Conservation (phyloP, 1,284 basidiomycete genomes). For the Mycosarcoma mackinlayi region DNA sequence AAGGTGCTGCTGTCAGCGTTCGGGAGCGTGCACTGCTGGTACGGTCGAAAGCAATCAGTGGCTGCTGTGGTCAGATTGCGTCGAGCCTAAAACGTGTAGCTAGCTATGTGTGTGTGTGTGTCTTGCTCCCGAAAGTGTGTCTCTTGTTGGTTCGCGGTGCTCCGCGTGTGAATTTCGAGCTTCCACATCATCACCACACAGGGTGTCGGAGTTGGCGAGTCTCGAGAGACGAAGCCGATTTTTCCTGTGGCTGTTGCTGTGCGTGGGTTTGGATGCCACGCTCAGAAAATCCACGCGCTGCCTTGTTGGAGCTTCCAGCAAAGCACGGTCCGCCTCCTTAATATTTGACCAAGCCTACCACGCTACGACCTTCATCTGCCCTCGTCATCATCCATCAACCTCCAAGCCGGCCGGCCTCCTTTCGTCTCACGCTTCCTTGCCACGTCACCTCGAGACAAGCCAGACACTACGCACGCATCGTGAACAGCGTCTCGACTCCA, state of each 20-base stretch:
- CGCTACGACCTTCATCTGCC: slow-evolving; percentile 1
- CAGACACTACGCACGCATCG: neutral
- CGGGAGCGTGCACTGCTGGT: no score
- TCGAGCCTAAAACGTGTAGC: no score
- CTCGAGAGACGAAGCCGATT: neutral
- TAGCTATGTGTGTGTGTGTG: no score
- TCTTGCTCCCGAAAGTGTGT: no score
- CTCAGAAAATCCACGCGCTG: slow-evolving; percentile 1
- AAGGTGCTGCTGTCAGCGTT: no score
- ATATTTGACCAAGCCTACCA: neutral
- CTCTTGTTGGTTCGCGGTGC: neutral
- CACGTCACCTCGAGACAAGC: slow-evolving; percentile 1
- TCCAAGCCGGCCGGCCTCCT: slow-evolving; percentile 1
- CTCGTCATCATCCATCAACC: neutral
- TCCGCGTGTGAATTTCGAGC: slow-evolving; percentile 1
- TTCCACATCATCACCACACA: slow-evolving; percentile 43
- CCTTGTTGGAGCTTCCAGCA: neutral
- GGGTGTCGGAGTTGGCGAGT: slow-evolving; percentile 26
- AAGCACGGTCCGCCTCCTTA: slow-evolving; percentile 29
- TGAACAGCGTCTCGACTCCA: no score
- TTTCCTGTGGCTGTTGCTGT: neutral
- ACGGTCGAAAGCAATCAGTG: no score
- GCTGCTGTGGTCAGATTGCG: no score
- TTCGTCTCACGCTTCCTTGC: slow-evolving; percentile 3
- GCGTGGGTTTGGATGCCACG: no score